Percentiles rank a stretch among this genome's conserved stretches.
phyloP scores from a whole-genome alignment of 2,329 filamentous ascomycete genomes.

The Drechslerella coelobrocha region DNA sequence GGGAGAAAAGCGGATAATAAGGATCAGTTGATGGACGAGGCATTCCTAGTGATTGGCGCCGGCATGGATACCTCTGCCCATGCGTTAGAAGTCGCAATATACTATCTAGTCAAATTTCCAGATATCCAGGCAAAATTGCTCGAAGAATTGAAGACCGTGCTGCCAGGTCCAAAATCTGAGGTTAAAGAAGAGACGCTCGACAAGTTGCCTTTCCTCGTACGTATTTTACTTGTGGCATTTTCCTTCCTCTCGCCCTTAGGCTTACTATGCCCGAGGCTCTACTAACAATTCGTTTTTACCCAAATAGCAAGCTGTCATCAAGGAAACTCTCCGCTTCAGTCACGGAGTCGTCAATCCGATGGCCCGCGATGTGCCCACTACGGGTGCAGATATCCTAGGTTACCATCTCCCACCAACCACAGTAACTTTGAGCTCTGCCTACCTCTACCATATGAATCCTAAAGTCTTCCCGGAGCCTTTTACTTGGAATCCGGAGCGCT shows the following conservation, averaged over 20 bases:
- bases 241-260: background rate
- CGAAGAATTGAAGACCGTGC: conserved; percentile 26
- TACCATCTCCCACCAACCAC: conserved; percentile 17
- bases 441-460: conserved; percentile 34
- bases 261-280: no score
- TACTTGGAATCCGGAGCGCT: conserved; percentile 29
- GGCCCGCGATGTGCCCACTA: conserved; percentile 22
- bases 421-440: conserved; percentile 14
- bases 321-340: conserved; percentile 27
- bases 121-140: conserved; percentile 22
- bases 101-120: conserved; percentile 21
- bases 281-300: no score
- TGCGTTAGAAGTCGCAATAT: conserved; percentile 19
- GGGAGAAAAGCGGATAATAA: conserved; percentile 27
- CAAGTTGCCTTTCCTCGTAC: conserved; percentile 25
- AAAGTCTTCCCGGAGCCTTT: conserved; percentile 25
- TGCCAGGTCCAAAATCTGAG: conserved; percentile 21
- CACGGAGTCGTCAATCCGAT: conserved; percentile 33
- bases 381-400: conserved; percentile 16
- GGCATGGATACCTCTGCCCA: conserved; percentile 34
- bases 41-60: conserved; percentile 23
- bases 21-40: conserved; percentile 17
- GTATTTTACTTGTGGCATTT: conserved; percentile 1
- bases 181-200: conserved; percentile 32
- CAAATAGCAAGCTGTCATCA: no score